Percentiles rank a stretch among this genome's conserved stretches.
phyloP scores from a whole-genome alignment of 352 stramenopile genomes.

The Globisporangium recalcitrans region DNA sequence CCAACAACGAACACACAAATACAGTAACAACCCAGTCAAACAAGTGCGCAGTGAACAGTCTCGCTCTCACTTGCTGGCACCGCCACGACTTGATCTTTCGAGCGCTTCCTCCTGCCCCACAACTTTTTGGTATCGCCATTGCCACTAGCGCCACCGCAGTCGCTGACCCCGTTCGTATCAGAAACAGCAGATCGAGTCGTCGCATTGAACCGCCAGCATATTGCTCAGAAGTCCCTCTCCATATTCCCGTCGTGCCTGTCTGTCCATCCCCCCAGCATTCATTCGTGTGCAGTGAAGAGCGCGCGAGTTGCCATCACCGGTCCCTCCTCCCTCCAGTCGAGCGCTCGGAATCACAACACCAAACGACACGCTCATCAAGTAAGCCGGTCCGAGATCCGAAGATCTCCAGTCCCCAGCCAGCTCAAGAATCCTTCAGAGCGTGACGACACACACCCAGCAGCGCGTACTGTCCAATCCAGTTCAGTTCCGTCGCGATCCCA shows the following conservation, averaged over 20 bases:
- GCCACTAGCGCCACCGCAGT: neutral
- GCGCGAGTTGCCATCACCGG: neutral
- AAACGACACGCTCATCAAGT: neutral
- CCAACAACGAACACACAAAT: neutral
- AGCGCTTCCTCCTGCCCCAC: too few relatives aligned
- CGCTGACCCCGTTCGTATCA: neutral
- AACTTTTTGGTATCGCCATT: neutral
- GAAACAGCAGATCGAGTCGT: constrained; percentile 3
- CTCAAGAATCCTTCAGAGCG: neutral
- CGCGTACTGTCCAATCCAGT: neutral
- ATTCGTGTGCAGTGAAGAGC: constrained; percentile 6
- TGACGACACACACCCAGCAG: neutral
- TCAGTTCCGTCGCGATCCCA: constrained; percentile 1
- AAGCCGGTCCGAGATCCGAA: constrained; percentile 1
- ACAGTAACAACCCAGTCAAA: neutral
- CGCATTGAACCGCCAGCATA: constrained; percentile 1
- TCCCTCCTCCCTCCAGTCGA: constrained; percentile 6
- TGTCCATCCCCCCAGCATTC: neutral
- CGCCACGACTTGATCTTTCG: neutral
- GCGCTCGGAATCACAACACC: neutral
- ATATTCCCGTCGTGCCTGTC: neutral
- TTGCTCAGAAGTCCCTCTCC: neutral
- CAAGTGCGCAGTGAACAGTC: neutral
- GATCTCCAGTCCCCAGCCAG: neutral
- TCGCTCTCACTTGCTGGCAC: neutral